Percentiles rank a stretch among this genome's conserved stretches.
Evolutionary conservation across 2,329 filamentous ascomycete species (phyloP).

Genomic region (Penicillium expansum): DNA sequence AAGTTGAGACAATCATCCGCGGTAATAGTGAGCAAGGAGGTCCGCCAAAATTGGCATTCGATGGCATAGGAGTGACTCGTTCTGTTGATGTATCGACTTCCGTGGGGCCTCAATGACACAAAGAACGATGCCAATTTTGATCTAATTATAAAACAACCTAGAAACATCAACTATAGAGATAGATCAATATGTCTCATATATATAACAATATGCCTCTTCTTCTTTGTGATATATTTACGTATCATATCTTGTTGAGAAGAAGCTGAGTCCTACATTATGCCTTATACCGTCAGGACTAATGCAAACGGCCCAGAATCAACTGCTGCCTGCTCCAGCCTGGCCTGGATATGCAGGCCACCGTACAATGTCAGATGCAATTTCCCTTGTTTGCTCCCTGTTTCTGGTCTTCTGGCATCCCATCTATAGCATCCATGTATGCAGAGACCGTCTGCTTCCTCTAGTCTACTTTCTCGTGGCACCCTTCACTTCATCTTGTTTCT

Average conservation of each 20-base stretch:
- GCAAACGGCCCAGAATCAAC: neutral
- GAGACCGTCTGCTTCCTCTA: too few relatives aligned
- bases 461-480: too few relatives aligned
- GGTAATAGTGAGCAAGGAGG: constrained; percentile 12
- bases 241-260: neutral
- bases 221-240: neutral
- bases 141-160: neutral
- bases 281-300: neutral
- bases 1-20: constrained; percentile 29
- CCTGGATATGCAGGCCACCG: neutral
- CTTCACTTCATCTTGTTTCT: too few relatives aligned
- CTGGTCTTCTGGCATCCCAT: too few relatives aligned
- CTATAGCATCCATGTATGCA: too few relatives aligned
- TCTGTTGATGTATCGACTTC: constrained; percentile 30
- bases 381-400: too few relatives aligned
- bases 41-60: neutral
- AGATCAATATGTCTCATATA: neutral
- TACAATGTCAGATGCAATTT: neutral
- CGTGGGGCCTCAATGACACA: constrained; percentile 9
- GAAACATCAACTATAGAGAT: neutral
- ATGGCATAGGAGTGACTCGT: constrained; percentile 28
- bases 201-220: neutral
- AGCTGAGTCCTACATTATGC: neutral
- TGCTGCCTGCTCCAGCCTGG: neutral
- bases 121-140: neutral